A percentile compares a stretch with the other conserved stretches of the same genome.
Evolutionary conservation across 148 eudicot species (phyloP).

Genomic region (Spergularia marina): DNA sequence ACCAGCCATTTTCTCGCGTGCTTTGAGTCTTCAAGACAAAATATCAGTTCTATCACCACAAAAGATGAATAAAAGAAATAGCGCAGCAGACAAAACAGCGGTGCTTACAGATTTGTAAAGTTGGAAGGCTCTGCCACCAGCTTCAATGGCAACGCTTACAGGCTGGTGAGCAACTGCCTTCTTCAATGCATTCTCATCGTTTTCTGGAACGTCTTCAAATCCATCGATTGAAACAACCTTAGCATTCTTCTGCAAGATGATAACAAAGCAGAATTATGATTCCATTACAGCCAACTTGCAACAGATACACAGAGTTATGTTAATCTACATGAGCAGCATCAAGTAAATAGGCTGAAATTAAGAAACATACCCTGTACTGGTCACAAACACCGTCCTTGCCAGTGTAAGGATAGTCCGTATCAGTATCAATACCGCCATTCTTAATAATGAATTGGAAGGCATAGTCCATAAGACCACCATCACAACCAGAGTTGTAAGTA

Average conservation of each 20-base stretch:
- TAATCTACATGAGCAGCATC: not conserved
- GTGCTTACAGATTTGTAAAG: constrained; percentile 66
- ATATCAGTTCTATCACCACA: not conserved
- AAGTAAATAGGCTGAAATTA: not conserved
- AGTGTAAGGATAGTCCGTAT: constrained; percentile 72
- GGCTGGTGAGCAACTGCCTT: constrained; percentile 86
- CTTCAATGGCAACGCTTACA: constrained; percentile 80
- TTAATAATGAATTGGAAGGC: constrained; percentile 67
- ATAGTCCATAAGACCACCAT: constrained; percentile 82
- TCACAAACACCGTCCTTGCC: constrained; percentile 60
- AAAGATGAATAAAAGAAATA: not conserved
- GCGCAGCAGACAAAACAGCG: not conserved
- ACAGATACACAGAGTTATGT: not conserved
- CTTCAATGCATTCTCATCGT: constrained; percentile 61
- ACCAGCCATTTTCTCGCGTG: not conserved
- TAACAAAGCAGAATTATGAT: not conserved
- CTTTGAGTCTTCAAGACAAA: not conserved
- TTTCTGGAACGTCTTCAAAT: constrained; percentile 65
- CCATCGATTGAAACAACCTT: constrained; percentile 75
- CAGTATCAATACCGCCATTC: constrained; percentile 76
- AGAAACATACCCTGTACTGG: constrained; percentile 40
- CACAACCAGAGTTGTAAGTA: constrained; percentile 53
- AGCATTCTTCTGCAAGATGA: constrained; percentile 55
- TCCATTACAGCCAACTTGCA: not conserved
- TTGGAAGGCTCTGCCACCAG: constrained; percentile 72